phyloP scores from a whole-genome alignment of 2,329 filamentous ascomycete genomes.

The Claviceps sp. region DNA sequence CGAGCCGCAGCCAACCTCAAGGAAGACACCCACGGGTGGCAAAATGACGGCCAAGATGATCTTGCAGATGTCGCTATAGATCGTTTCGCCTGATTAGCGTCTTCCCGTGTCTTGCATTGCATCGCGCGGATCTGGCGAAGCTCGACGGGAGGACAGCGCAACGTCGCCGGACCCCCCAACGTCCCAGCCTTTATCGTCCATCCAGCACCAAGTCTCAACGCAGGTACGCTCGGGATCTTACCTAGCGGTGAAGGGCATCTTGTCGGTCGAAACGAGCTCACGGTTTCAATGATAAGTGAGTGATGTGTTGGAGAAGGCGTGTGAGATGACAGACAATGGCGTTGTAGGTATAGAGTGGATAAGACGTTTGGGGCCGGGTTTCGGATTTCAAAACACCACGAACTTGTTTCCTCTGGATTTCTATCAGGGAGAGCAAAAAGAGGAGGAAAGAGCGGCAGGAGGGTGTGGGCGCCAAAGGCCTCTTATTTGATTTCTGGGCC shows the following conservation, averaged over 20 bases:
- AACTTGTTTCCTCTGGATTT: no score
- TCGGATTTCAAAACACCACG: no score
- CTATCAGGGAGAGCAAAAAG: background rate
- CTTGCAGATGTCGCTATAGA: conserved; percentile 43
- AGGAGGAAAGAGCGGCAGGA: background rate
- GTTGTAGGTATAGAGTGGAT: no score
- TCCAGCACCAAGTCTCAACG: no score
- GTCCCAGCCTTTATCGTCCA: no score
- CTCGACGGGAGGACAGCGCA: no score
- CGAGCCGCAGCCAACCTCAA: conserved; percentile 78
- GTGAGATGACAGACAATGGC: background rate
- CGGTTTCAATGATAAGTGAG: background rate
- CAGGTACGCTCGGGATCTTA: conserved; percentile 20
- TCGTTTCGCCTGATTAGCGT: background rate
- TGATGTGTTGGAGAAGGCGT: background rate
- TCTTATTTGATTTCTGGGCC: background rate
- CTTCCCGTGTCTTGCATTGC: background rate
- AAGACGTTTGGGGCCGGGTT: no score
- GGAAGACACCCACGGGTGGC: conserved; percentile 83
- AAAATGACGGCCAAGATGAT: conserved; percentile 79
- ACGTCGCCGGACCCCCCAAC: no score
- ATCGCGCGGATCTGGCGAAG: conserved; percentile 5
- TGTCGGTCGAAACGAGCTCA: conserved; percentile 15
- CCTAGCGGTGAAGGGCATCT: conserved; percentile 47
- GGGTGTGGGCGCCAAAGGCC: background rate